Evolutionary conservation across 495 filamentous ascomycete species (phyloP).

Genomic region (Podospora anserina): DNA sequence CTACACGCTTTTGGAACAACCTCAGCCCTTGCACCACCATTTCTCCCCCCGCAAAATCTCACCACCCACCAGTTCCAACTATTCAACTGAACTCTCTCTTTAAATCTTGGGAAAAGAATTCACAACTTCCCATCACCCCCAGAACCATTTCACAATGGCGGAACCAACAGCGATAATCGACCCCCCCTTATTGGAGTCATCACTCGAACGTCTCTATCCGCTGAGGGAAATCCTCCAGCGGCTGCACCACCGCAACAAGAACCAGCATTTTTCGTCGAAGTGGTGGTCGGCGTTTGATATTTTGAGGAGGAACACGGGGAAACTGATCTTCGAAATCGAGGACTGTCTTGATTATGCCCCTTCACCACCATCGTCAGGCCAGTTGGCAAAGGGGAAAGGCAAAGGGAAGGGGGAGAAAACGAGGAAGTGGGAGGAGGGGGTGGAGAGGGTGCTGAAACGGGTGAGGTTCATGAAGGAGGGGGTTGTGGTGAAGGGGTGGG

Average conservation of each 20-base stretch:
- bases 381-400: constrained; percentile 11
- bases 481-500: constrained; percentile 25
- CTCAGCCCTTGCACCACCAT: too few species aligned
- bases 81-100: too few species aligned
- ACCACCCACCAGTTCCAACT: too few species aligned
- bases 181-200: background rate
- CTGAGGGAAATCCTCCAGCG: constrained; percentile 53
- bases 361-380: too few species aligned
- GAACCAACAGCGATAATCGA: constrained; percentile 4
- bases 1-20: too few species aligned
- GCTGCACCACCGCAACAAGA: constrained; percentile 74
- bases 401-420: constrained; percentile 19
- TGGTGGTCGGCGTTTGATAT: constrained; percentile 73
- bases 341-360: constrained; percentile 33
- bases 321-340: constrained; percentile 37
- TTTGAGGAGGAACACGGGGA: constrained; percentile 58
- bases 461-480: constrained; percentile 20
- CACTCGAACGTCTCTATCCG: constrained; percentile 17
- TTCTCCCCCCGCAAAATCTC: too few species aligned
- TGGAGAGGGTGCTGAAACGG: constrained; percentile 6
- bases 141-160: background rate
- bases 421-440: constrained; percentile 20
- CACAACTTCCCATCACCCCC: background rate
- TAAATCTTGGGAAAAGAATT: too few species aligned
- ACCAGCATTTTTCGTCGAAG: constrained; percentile 67